These are phyloP conservation scores for Epichloe coenophiala DNA, from an alignment of 2,329 filamentous ascomycete species.

Conservation along the genomic window DNA sequence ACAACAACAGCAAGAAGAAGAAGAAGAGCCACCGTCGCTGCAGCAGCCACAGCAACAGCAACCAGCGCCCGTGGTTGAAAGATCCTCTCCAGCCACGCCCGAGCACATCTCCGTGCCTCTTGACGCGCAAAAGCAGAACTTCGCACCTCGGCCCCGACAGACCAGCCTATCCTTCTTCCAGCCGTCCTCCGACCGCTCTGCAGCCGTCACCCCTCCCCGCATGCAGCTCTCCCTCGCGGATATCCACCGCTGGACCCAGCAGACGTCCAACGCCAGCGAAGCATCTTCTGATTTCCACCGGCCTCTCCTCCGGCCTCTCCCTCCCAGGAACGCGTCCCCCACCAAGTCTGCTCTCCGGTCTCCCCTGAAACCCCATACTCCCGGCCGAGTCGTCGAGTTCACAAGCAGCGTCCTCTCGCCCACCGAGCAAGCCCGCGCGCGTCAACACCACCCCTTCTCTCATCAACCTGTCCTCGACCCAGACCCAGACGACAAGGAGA, in stretches of 20 bases:
- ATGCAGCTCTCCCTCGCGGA: constrained; percentile 29
- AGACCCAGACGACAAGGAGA: constrained; percentile 20
- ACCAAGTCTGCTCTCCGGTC: constrained; percentile 44
- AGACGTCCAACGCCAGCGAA: constrained; percentile 24
- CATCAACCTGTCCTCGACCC: constrained; percentile 1
- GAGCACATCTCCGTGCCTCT: constrained; percentile 20
- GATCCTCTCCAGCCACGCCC: constrained; percentile 17
- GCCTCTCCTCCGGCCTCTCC: constrained; percentile 32
- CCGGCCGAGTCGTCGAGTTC: constrained; percentile 45
- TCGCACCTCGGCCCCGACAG: constrained; percentile 29
- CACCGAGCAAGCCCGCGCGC: constrained; percentile 23
- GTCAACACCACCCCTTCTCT: constrained; percentile 13
- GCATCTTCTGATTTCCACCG: constrained; percentile 21
- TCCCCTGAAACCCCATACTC: constrained; percentile 42
- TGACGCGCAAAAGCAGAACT: constrained; percentile 34
- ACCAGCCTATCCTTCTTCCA: constrained; percentile 26
- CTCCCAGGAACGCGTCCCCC: constrained; percentile 38
- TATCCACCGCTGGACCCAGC: constrained; percentile 28
- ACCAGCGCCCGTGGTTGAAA: background rate
- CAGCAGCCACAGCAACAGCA: background rate
- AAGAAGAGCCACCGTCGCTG: background rate
- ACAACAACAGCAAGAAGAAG: background rate
- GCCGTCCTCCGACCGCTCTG: constrained; percentile 15
- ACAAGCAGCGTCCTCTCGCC: constrained; percentile 36
- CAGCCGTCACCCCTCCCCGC: constrained; percentile 22